Base-by-base conservation (phyloP, 2,329 filamentous ascomycete species). In the Periconia sp. region DNA sequence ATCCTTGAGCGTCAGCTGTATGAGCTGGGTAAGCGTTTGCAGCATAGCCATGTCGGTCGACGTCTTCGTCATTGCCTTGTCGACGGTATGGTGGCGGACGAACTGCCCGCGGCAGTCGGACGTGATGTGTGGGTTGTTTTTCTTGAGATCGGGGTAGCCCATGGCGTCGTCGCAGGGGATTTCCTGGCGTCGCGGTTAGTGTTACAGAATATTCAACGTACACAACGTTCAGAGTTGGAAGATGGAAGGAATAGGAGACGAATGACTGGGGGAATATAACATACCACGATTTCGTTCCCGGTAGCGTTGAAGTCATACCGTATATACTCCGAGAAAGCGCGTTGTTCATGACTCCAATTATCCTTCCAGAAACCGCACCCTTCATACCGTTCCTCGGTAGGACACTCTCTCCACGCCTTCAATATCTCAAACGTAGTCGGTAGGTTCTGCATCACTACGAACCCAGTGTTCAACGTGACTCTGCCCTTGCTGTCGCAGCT, bases 381-480 rank as follows among this genome's bases (percentile, higher is more conserved):
- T 13, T 55, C 42, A 45, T 69, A 70, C 20, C 63, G 58, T 20
- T 41, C 48, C 44, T 68, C 66, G 3, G 60, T 60, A 11, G 69
- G 65, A 44, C 70, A 74, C 13, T 60, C 58, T 42, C 57, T 58
- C 71, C 71, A 74, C 40, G 64, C 63, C 11, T 66, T 56, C 18
- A 73, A 52, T 47, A 74, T 57, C 23, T 66, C 64, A 30, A 63
- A 50, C 0, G 69, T 67, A 14, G 52, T 49, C 10, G 54, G 47
- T 13, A 63, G 49, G 47, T 62, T 65, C 48, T 77, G 76, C 2
- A 70, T 70, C 35, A 76, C 61, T 17, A 77, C 59, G 47, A 77
- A 72, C 8, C 75, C 75, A 1, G 69, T 75, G 48, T 78, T 78
- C 33, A 75, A 63, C 11, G 74, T 65, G 6, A 66, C 61, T 10